These are phyloP conservation scores for Candida ponderosae DNA, from an alignment of 805 yeast species.

Conservation along the genomic window DNA sequence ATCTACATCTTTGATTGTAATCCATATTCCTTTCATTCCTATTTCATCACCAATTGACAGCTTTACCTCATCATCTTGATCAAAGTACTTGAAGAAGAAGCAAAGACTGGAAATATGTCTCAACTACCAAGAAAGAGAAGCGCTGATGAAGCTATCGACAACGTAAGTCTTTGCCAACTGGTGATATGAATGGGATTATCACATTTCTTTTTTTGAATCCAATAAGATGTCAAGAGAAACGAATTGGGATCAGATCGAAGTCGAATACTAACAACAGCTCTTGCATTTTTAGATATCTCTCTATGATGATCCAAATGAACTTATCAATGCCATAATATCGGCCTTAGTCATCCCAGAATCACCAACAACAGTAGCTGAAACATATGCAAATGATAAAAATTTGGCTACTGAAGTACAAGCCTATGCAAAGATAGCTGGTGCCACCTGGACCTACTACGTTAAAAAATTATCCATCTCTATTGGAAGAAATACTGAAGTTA, in stretches of 20 bases:
- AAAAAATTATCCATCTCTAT: conserved; percentile 66
- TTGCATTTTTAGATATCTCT: conserved; percentile 19
- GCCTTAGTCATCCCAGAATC: conserved; percentile 66
- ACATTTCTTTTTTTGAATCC: background rate
- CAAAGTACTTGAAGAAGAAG: too few relatives aligned
- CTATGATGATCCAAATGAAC: conserved; percentile 53
- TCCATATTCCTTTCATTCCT: too few relatives aligned
- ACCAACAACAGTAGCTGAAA: conserved; percentile 64
- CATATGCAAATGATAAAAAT: conserved; percentile 66
- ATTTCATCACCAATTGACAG: too few relatives aligned
- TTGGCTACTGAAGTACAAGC: conserved; percentile 81
- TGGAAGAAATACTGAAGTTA: conserved; percentile 68
- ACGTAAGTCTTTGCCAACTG: background rate
- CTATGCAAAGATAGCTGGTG: conserved; percentile 92
- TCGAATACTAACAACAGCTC: conserved; percentile 8
- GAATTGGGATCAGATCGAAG: background rate
- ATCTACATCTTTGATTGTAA: too few relatives aligned
- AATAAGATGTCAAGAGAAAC: background rate
- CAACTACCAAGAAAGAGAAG: conserved; percentile 8
- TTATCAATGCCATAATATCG: conserved; percentile 69
- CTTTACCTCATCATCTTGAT: too few relatives aligned
- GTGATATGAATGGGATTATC: too few relatives aligned
- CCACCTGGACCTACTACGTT: conserved; percentile 90
- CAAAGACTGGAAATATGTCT: background rate
- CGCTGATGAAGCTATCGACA: conserved; percentile 7